Evolutionary conservation across 129 eudicot genomes (phyloP).

Genomic region (Glebionis coronaria): DNA sequence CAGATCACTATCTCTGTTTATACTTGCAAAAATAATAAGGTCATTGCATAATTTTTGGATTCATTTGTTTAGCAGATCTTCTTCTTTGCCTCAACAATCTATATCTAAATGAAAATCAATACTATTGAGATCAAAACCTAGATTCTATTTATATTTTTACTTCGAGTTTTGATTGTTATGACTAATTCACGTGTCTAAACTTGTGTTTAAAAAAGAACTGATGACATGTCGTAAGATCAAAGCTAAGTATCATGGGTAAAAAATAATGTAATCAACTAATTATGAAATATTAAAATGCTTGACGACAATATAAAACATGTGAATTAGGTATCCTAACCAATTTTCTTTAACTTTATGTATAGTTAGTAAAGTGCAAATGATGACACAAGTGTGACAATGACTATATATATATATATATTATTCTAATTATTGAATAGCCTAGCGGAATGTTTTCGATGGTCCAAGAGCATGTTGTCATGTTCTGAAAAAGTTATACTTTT

Average conservation of each 20-base stretch:
- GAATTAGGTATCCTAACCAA: too few species aligned
- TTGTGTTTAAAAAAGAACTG: too few species aligned
- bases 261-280: too few species aligned
- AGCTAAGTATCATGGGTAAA: too few species aligned
- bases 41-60: slow-evolving; percentile 20
- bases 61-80: slow-evolving; percentile 17
- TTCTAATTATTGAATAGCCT: neutral
- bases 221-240: too few species aligned
- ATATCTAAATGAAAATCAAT: slow-evolving; percentile 9
- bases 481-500: neutral
- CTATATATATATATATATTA: neutral
- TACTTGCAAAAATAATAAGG: slow-evolving; percentile 24
- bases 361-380: slow-evolving; percentile 3
- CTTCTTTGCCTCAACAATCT: slow-evolving; percentile 14
- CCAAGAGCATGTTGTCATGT: slow-evolving; percentile 2
- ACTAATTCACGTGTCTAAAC: too few species aligned
- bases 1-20: neutral
- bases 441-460: slow-evolving; percentile 4
- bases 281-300: too few species aligned
- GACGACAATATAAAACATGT: neutral
- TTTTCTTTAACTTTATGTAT: neutral
- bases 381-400: slow-evolving; percentile 23
- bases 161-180: neutral
- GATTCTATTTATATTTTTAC: neutral
- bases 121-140: slow-evolving; percentile 9